Evolutionary conservation across 345 rosid species (phyloP).

Genomic region (Ceriops zippeliana): DNA sequence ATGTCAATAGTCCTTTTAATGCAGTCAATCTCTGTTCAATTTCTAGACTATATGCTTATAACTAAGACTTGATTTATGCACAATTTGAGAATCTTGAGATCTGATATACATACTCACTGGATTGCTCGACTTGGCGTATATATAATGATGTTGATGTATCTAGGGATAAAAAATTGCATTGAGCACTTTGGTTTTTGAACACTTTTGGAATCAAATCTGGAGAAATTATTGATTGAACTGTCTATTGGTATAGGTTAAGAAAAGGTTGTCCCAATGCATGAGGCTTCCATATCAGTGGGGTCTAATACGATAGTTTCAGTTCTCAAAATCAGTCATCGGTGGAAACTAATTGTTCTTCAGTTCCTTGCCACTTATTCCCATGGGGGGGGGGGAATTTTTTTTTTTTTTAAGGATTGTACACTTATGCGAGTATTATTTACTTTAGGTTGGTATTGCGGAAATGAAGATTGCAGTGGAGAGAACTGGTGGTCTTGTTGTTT

Average conservation of each 20-base stretch:
- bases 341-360: not conserved
- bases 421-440: not conserved
- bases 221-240: not conserved
- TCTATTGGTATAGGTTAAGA: not conserved
- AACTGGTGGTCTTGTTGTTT: slow-evolving; percentile 96
- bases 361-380: not conserved
- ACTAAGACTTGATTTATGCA: no score
- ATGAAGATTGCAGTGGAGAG: slow-evolving; percentile 96
- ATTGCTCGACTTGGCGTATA: no score
- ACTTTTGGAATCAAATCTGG: no score
- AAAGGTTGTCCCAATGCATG: no score
- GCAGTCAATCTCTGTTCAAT: not conserved
- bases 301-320: not conserved
- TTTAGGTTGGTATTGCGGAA: slow-evolving; percentile 97
- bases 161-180: no score
- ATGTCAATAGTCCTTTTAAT: not conserved
- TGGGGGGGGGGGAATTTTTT: no score
- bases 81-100: no score
- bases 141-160: no score
- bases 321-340: not conserved
- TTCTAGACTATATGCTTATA: not conserved
- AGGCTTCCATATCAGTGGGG: no score
- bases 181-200: no score
- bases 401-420: not conserved
- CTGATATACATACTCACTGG: no score